These are phyloP conservation scores for Mycena crocata DNA, from an alignment of 768 basidiomycete genomes.

Conservation along the genomic window DNA sequence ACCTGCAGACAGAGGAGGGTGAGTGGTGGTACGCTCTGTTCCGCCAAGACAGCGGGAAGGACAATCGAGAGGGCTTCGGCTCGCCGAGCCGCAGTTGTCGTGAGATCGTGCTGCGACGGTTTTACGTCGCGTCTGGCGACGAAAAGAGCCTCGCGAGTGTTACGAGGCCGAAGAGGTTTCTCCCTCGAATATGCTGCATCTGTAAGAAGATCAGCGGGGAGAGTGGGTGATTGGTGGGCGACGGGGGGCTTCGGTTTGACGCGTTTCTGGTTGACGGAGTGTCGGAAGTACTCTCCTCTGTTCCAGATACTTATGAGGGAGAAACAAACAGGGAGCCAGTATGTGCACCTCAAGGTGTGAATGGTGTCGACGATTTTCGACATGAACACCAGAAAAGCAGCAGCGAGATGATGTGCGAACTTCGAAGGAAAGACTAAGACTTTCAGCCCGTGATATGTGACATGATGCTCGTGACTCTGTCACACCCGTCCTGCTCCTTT, in stretches of 20 bases:
- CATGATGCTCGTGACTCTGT: too few species aligned
- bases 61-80: conserved; percentile 66
- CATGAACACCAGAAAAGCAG: too few species aligned
- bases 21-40: conserved; percentile 60
- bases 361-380: neutral
- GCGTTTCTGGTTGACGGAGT: conserved; percentile 59
- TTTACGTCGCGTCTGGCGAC: conserved; percentile 29
- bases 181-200: conserved; percentile 26
- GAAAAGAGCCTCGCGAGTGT: conserved; percentile 32
- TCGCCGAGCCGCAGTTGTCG: conserved; percentile 59
- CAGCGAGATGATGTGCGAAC: too few species aligned
- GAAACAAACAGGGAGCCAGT: too few species aligned
- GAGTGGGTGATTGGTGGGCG: conserved; percentile 54
- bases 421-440: too few species aligned
- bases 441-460: too few species aligned
- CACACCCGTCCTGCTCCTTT: too few species aligned
- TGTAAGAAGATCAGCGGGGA: conserved; percentile 52
- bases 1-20: conserved; percentile 67
- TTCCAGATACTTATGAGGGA: too few species aligned
- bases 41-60: conserved; percentile 41
- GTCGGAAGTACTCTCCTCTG: conserved; percentile 82
- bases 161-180: neutral
- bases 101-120: conserved; percentile 53
- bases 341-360: conserved; percentile 17
- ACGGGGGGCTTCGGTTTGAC: conserved; percentile 33